Percentiles rank a stretch among this genome's conserved stretches.
phyloP scores from a whole-genome alignment of 2,329 filamentous ascomycete genomes.

The Tolypocladium pustulatum region DNA sequence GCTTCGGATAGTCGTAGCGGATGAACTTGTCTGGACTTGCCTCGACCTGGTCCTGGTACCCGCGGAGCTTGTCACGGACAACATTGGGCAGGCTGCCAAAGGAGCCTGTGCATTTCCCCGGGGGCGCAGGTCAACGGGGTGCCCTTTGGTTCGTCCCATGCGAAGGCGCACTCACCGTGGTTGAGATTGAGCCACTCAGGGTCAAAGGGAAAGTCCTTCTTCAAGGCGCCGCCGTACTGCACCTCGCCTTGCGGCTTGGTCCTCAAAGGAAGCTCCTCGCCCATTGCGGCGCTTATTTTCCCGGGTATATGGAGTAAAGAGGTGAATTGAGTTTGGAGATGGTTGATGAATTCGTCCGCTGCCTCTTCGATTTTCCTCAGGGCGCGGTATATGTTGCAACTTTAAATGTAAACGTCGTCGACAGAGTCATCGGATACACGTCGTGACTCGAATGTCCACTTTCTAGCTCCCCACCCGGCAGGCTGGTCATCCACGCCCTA shows the following conservation, averaged over 20 bases:
- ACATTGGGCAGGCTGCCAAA: slow-evolving; percentile 64
- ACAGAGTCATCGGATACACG: neutral
- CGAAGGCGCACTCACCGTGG: slow-evolving; percentile 47
- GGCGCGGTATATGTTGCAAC: neutral
- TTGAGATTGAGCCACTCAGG: slow-evolving; percentile 64
- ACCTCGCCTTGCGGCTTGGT: neutral
- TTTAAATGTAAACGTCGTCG: neutral
- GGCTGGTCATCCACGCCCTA: neutral
- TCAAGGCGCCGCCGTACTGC: slow-evolving; percentile 29
- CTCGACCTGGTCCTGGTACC: slow-evolving; percentile 60
- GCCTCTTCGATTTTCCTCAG: neutral
- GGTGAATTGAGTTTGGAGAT: neutral
- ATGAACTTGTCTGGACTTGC: slow-evolving; percentile 65
- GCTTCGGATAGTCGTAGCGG: slow-evolving; percentile 51
- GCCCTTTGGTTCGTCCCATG: neutral
- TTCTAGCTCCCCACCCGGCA: neutral
- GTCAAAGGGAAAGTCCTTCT: slow-evolving; percentile 59
- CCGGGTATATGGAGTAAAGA: neutral
- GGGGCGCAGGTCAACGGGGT: neutral
- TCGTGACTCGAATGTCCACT: neutral
- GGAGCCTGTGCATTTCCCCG: slow-evolving; percentile 49
- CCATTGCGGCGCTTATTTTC: neutral
- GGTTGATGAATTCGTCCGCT: neutral
- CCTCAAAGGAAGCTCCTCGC: slow-evolving; percentile 1
- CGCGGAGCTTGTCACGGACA: slow-evolving; percentile 48